phyloP scores from a whole-genome alignment of 2,329 filamentous ascomycete species.

The Bertia moriformis region DNA sequence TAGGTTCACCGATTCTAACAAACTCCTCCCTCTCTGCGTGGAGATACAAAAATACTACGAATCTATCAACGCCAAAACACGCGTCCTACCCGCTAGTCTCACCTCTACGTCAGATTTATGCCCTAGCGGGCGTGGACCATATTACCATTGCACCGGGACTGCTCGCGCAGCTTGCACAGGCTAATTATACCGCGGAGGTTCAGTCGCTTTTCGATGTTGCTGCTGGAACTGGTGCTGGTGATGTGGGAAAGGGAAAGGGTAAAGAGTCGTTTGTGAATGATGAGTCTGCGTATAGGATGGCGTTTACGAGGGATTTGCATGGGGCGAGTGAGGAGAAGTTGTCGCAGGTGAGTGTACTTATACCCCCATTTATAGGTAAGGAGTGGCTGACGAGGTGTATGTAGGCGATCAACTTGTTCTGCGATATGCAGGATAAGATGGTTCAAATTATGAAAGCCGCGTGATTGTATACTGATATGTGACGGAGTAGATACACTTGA shows the following conservation, averaged over 20 bases:
- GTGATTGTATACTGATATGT: too few species aligned
- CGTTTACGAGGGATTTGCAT: neutral
- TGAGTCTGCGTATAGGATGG: neutral
- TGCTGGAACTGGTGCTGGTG: too few species aligned
- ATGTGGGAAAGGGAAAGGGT: too few species aligned
- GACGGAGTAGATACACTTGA: too few species aligned
- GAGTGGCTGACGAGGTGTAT: neutral
- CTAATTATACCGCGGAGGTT: neutral
- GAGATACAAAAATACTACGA: neutral
- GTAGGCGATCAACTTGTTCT: neutral
- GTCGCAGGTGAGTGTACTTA: neutral
- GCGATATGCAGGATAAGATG: neutral
- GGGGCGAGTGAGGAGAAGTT: neutral
- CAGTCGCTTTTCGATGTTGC: neutral
- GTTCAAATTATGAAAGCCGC: neutral
- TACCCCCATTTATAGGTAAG: neutral
- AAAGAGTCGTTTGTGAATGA: neutral
- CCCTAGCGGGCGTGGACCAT: neutral
- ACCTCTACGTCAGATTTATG: neutral
- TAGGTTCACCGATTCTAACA: neutral
- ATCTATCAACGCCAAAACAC: neutral
- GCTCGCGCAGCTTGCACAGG: neutral
- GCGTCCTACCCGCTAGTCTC: neutral
- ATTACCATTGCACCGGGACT: neutral
- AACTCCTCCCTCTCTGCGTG: neutral